A percentile compares a stretch with the other conserved stretches of the same genome.
Conservation (phyloP, 2,329 filamentous ascomycete genomes). For the Arachnomyces sp. region DNA sequence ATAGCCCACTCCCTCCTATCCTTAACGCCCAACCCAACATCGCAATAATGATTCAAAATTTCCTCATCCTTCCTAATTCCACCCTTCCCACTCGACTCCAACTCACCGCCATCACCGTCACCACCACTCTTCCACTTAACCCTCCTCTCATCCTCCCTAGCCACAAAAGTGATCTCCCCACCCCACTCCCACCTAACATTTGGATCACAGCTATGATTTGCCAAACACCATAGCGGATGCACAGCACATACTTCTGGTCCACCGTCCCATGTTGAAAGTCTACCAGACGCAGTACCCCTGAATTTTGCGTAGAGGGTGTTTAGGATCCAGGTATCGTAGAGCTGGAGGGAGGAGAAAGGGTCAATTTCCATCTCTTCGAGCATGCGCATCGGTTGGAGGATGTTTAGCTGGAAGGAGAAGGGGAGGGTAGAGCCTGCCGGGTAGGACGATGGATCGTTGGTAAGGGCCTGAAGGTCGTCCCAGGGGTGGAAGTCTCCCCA, state of each 20-base stretch:
- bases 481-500: conserved; percentile 54
- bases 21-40: conserved; percentile 67
- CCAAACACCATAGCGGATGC: conserved; percentile 90
- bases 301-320: conserved; percentile 93
- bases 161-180: conserved; percentile 33
- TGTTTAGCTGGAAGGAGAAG: conserved; percentile 53
- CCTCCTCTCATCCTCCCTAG: conserved; percentile 24
- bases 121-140: conserved; percentile 25
- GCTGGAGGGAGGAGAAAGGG: conserved; percentile 42
- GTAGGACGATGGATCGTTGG: conserved; percentile 15
- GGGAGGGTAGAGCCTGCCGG: conserved; percentile 42
- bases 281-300: conserved; percentile 80
- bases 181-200: conserved; percentile 95
- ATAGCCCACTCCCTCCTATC: conserved; percentile 81
- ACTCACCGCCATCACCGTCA: conserved; percentile 19
- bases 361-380: conserved; percentile 56
- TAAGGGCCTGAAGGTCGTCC: conserved; percentile 12
- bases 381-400: conserved; percentile 52
- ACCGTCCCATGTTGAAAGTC: conserved; percentile 66
- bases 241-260: conserved; percentile 87
- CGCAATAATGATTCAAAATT: conserved; percentile 90
- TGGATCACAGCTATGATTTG: conserved; percentile 92
- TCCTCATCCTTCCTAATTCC: conserved; percentile 74
- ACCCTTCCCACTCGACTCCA: conserved; percentile 25
- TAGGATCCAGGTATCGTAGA: conserved; percentile 53